phyloP scores from a whole-genome alignment of 1,284 basidiomycete genomes.

The Cerrena zonata region DNA sequence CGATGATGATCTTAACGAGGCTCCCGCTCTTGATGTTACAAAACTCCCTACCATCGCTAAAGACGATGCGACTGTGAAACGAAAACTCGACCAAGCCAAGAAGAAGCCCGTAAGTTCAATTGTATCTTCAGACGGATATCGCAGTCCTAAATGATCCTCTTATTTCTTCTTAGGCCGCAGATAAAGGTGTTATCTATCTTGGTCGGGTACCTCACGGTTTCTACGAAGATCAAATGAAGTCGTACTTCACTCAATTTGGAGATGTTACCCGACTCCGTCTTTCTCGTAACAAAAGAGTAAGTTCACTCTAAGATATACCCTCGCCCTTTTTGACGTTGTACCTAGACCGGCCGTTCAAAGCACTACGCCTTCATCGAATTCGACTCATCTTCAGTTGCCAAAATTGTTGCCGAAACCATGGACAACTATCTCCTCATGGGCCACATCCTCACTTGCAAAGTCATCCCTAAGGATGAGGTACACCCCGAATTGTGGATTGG shows the following conservation, averaged over 20 bases:
- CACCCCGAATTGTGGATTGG: constrained; percentile 95
- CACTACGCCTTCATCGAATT: constrained; percentile 98
- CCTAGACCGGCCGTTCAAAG: constrained; percentile 89
- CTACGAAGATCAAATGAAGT: constrained; percentile 89
- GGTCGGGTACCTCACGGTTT: constrained; percentile 94
- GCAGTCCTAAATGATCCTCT: background rate
- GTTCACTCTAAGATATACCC: constrained; percentile 9
- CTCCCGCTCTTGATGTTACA: constrained; percentile 54
- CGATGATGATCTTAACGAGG: constrained; percentile 55
- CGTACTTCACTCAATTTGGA: constrained; percentile 95
- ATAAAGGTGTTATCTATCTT: constrained; percentile 85
- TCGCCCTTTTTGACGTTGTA: background rate
- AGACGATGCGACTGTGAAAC: constrained; percentile 75
- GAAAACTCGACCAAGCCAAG: constrained; percentile 79
- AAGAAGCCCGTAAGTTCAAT: constrained; percentile 59
- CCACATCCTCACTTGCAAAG: constrained; percentile 84
- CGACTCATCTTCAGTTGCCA: constrained; percentile 79
- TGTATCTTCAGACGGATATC: constrained; percentile 1
- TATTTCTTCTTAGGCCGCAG: constrained; percentile 43
- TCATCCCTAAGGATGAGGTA: constrained; percentile 81
- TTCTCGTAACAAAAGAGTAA: constrained; percentile 88
- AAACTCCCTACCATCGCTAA: constrained; percentile 80
- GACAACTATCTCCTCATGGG: constrained; percentile 96
- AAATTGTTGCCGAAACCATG: constrained; percentile 98
- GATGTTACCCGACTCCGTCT: constrained; percentile 83